Evolutionary conservation across 2,329 filamentous ascomycete genomes (phyloP).

Genomic region (Passalora sequoiae): DNA sequence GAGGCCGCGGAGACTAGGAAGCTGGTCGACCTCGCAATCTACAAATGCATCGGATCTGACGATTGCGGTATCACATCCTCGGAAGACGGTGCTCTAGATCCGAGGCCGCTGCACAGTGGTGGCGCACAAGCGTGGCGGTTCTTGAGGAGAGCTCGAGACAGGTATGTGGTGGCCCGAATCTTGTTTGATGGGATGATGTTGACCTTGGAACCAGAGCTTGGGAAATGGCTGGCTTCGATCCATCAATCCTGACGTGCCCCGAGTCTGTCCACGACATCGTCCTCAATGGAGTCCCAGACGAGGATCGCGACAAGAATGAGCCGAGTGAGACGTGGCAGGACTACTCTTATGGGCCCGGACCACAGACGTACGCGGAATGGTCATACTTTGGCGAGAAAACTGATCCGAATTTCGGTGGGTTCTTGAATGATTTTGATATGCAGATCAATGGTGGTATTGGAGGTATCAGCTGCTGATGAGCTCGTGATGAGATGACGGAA

Average conservation of each 20-base stretch:
- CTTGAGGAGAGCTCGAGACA: slow-evolving; percentile 18
- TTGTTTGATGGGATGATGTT: neutral
- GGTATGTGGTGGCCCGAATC: slow-evolving; percentile 4
- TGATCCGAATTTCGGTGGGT: slow-evolving; percentile 19
- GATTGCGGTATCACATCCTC: slow-evolving; percentile 19
- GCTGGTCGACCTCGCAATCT: slow-evolving; percentile 21
- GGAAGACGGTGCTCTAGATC: slow-evolving; percentile 19
- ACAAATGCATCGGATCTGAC: slow-evolving; percentile 20
- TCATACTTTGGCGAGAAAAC: slow-evolving; percentile 17
- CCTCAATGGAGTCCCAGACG: slow-evolving; percentile 17
- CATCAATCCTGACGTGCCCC: slow-evolving; percentile 19
- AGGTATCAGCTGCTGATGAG: slow-evolving; percentile 12
- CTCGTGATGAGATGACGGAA: no score
- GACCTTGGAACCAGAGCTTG: slow-evolving; percentile 14
- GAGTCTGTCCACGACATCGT: slow-evolving; percentile 19
- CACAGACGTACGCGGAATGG: slow-evolving; percentile 20
- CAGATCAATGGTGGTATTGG: slow-evolving; percentile 17
- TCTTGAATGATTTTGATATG: slow-evolving; percentile 17
- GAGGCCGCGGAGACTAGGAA: slow-evolving; percentile 20
- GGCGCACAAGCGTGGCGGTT: slow-evolving; percentile 23
- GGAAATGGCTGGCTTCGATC: slow-evolving; percentile 23
- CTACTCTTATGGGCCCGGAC: slow-evolving; percentile 19
- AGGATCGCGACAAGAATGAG: slow-evolving; percentile 16
- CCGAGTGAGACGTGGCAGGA: slow-evolving; percentile 18
- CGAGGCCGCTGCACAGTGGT: slow-evolving; percentile 18